Conservation (phyloP, 306 rosid species). For the Corylus heterophylla region DNA sequence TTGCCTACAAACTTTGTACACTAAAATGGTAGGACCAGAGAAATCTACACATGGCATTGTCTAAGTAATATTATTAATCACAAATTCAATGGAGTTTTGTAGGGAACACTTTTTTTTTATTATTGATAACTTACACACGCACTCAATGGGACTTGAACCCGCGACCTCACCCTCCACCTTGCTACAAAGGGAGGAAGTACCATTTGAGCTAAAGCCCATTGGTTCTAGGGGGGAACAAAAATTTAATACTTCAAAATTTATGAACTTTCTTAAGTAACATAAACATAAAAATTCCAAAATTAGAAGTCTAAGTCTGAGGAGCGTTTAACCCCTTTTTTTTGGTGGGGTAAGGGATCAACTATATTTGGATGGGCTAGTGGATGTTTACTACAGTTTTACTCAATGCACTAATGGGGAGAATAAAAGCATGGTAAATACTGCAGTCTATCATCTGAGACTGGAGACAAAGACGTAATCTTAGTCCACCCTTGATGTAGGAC, state of each 20-base stretch:
- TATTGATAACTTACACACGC: no score
- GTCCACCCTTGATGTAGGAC: not conserved
- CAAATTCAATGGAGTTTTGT: slow-evolving; percentile 11
- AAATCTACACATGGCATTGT: not conserved
- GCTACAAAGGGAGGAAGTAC: no score
- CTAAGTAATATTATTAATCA: not conserved
- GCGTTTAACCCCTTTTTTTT: not conserved
- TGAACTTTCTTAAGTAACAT: not conserved
- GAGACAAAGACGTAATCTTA: not conserved
- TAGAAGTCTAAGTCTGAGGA: not conserved
- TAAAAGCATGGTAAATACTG: not conserved
- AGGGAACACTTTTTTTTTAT: not conserved
- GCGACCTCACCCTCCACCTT: no score
- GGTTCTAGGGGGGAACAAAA: slow-evolving; percentile 14
- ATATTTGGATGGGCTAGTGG: not conserved
- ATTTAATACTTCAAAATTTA: not conserved
- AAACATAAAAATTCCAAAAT: not conserved
- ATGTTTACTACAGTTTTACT: not conserved
- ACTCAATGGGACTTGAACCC: no score
- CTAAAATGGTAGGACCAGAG: slow-evolving; percentile 11
- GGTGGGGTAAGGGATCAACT: not conserved
- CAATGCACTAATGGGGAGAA: not conserved
- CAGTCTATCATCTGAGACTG: not conserved
- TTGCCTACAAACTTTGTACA: not conserved
- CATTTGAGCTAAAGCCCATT: no score